A percentile compares a stretch with the other conserved stretches of the same genome.
These are phyloP conservation scores for Clonostachys solani DNA, from an alignment of 2,329 filamentous ascomycete species.

Conservation along the genomic window DNA sequence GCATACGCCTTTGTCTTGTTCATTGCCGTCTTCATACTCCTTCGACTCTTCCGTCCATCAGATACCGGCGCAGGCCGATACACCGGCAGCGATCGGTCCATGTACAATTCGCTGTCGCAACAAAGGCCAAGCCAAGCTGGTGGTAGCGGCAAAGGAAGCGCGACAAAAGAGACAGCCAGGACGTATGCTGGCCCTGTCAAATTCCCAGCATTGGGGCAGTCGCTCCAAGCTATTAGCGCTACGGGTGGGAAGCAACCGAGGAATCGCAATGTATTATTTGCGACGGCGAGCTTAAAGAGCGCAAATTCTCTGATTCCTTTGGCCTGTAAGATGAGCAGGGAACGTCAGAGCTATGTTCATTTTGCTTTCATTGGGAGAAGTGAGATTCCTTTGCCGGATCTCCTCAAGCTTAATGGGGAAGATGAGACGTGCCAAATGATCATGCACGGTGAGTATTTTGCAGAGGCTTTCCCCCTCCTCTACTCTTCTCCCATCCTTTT, in stretches of 20 bases:
- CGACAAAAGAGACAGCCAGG: slow-evolving; percentile 22
- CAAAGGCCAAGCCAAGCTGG: neutral
- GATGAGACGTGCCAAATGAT: slow-evolving; percentile 62
- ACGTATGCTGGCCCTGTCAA: slow-evolving; percentile 66
- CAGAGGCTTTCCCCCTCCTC: too few relatives aligned
- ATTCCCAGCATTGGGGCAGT: slow-evolving; percentile 60
- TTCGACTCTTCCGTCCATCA: neutral
- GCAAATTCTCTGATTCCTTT: slow-evolving; percentile 70
- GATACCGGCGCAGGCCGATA: slow-evolving; percentile 1
- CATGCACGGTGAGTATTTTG: slow-evolving; percentile 48
- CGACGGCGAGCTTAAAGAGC: slow-evolving; percentile 69
- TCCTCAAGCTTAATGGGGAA: slow-evolving; percentile 78
- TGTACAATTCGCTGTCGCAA: too few relatives aligned
- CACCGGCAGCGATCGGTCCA: neutral
- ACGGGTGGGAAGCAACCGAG: slow-evolving; percentile 43
- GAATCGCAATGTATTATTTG: slow-evolving; percentile 76
- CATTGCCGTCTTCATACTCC: slow-evolving; percentile 11
- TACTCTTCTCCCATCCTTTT: too few relatives aligned
- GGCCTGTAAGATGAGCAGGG: slow-evolving; percentile 78
- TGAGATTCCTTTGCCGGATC: slow-evolving; percentile 61
- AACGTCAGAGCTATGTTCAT: slow-evolving; percentile 71
- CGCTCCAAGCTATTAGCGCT: slow-evolving; percentile 54
- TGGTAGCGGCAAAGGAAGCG: slow-evolving; percentile 9
- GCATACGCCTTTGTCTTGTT: slow-evolving; percentile 40
- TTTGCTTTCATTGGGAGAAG: slow-evolving; percentile 74